A percentile compares a stretch with the other conserved stretches of the same genome.
These are phyloP conservation scores for Solanum chmielewskii DNA, from an alignment of 257 asterid genomes.

Conservation along the genomic window DNA sequence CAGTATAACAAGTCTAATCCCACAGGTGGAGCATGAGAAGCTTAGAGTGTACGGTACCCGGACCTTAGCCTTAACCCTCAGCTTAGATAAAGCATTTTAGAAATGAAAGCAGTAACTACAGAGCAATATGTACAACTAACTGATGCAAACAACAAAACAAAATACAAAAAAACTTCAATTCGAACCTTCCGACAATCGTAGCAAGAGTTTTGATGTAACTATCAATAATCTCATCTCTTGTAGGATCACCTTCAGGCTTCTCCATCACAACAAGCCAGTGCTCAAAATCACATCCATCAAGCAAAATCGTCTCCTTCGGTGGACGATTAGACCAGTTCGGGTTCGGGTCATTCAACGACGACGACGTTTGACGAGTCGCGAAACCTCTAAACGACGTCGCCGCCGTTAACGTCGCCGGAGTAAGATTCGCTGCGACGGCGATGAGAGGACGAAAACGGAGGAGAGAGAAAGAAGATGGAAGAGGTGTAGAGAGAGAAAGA, in stretches of 20 bases:
- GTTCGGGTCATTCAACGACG: constrained; percentile 73
- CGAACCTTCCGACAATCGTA: constrained; percentile 66
- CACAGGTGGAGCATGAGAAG: not conserved
- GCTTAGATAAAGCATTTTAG: not conserved
- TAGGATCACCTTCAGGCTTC: constrained; percentile 62
- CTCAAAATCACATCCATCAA: constrained; percentile 96
- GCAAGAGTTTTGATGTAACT: constrained; percentile 73
- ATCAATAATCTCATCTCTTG: constrained; percentile 72
- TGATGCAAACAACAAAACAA: not conserved
- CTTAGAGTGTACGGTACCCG: not conserved
- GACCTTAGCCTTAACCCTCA: not conserved
- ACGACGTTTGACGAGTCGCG: constrained; percentile 50
- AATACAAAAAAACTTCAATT: not conserved
- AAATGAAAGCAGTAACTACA: not conserved
- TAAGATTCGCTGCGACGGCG: constrained; percentile 17
- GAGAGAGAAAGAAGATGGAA: constrained; percentile 20
- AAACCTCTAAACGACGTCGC: constrained; percentile 31
- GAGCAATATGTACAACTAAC: not conserved
- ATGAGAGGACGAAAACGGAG: constrained; percentile 58
- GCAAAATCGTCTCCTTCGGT: constrained; percentile 91
- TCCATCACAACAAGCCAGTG: constrained; percentile 98
- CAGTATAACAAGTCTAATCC: not conserved
- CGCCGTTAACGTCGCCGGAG: constrained; percentile 10
- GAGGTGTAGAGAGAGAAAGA: constrained; percentile 14
- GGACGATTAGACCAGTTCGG: constrained; percentile 93